Evolutionary conservation across 1,139 yeast species (phyloP).

Genomic region (Zygoascus sp.): DNA sequence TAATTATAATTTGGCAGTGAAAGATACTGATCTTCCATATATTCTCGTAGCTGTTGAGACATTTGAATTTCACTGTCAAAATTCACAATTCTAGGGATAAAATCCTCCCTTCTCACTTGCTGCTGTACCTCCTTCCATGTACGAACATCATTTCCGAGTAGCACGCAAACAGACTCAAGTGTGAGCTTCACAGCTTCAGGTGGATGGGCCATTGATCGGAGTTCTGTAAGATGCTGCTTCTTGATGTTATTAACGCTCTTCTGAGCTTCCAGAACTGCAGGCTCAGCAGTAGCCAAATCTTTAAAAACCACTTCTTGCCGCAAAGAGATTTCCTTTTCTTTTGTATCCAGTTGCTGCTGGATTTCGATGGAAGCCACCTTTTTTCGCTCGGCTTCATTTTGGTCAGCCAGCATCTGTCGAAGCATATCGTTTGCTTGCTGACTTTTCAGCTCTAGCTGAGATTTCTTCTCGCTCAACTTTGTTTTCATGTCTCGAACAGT

Average conservation of each 20-base stretch:
- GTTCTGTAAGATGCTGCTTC: constrained; percentile 85
- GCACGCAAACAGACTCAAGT: constrained; percentile 79
- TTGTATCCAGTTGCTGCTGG: constrained; percentile 62
- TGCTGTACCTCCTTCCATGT: constrained; percentile 83
- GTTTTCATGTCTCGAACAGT: constrained; percentile 60
- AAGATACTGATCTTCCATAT: constrained; percentile 59
- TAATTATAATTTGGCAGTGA: constrained; percentile 61
- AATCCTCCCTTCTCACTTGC: constrained; percentile 80
- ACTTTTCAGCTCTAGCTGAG: constrained; percentile 51
- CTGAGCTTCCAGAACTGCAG: constrained; percentile 79
- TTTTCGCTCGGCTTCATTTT: constrained; percentile 87
- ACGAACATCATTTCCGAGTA: constrained; percentile 65
- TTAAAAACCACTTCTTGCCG: constrained; percentile 53
- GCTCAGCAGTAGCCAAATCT: constrained; percentile 74
- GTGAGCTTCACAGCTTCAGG: constrained; percentile 85
- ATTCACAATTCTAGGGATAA: constrained; percentile 74
- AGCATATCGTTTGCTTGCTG: constrained; percentile 67
- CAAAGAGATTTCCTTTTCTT: constrained; percentile 56
- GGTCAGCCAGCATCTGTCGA: constrained; percentile 75
- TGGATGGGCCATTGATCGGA: constrained; percentile 85
- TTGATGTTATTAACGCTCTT: constrained; percentile 85
- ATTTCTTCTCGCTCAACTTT: constrained; percentile 52
- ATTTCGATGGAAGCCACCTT: constrained; percentile 81
- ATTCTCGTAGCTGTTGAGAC: constrained; percentile 46
- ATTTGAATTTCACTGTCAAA: constrained; percentile 64